These are phyloP conservation scores for Pulveroboletus sp. DNA, from an alignment of 768 basidiomycete genomes.

Conservation along the genomic window DNA sequence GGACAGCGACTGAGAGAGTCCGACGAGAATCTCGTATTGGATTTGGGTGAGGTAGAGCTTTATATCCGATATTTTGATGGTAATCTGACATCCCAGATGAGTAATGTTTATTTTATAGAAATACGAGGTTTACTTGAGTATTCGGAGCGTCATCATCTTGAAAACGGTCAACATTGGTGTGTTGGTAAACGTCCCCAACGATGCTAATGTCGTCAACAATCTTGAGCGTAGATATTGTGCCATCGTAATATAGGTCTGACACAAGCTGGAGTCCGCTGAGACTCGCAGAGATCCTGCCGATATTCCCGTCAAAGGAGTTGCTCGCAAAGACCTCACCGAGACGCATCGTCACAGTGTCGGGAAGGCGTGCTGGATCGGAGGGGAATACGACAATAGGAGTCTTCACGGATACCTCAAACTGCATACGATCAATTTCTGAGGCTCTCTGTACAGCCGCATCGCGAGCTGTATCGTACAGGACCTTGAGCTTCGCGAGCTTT, in stretches of 20 bases:
- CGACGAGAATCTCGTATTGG: conserved; percentile 73
- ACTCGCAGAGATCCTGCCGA: conserved; percentile 65
- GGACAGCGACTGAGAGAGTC: conserved; percentile 63
- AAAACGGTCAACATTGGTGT: conserved; percentile 47
- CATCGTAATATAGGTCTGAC: conserved; percentile 56
- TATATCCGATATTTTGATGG: conserved; percentile 75
- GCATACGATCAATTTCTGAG: conserved; percentile 90
- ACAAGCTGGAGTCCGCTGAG: conserved; percentile 80
- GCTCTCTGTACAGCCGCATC: conserved; percentile 90
- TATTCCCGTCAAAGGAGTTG: conserved; percentile 59
- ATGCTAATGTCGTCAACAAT: conserved; percentile 91
- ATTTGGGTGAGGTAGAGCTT: conserved; percentile 77
- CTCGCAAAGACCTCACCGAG: conserved; percentile 85
- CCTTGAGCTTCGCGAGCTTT: conserved; percentile 88
- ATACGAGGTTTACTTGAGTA: conserved; percentile 53
- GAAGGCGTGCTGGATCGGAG: conserved; percentile 51
- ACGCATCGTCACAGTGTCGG: conserved; percentile 70
- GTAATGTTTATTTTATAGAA: background rate
- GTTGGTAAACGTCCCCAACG: conserved; percentile 62
- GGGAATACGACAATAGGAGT: conserved; percentile 92
- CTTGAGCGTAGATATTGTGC: conserved; percentile 54
- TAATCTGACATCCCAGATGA: conserved; percentile 43
- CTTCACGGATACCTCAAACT: conserved; percentile 85
- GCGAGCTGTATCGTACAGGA: conserved; percentile 89
- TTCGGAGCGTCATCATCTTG: conserved; percentile 57